Conservation (phyloP, 805 yeast genomes). For the Spathaspora gorwiae region DNA sequence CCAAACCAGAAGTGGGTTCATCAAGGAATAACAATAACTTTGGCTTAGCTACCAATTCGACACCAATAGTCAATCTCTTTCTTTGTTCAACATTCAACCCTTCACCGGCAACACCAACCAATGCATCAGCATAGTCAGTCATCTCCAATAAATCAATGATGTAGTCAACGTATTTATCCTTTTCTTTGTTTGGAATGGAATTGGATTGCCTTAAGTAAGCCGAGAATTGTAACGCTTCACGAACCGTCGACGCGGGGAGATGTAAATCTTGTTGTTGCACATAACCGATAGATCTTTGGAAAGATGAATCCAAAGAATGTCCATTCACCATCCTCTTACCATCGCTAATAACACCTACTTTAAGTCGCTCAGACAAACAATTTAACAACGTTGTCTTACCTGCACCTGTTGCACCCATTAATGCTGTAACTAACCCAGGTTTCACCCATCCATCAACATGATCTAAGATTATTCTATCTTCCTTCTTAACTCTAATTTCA, state of each 20-base stretch:
- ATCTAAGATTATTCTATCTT: conserved; percentile 32
- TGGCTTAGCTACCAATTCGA: conserved; percentile 36
- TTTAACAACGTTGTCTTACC: conserved; percentile 76
- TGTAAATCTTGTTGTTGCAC: conserved; percentile 80
- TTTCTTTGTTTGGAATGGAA: conserved; percentile 50
- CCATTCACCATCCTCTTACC: conserved; percentile 63
- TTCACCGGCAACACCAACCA: conserved; percentile 70
- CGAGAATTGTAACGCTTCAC: conserved; percentile 67
- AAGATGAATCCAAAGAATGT: conserved; percentile 53
- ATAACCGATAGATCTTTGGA: conserved; percentile 74
- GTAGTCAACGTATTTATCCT: conserved; percentile 62
- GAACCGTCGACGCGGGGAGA: conserved; percentile 62
- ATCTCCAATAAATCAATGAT: conserved; percentile 63
- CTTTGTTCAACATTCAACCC: conserved; percentile 40
- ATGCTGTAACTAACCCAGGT: conserved; percentile 79
- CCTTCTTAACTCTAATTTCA: conserved; percentile 29
- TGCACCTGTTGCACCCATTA: conserved; percentile 85
- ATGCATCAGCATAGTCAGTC: conserved; percentile 66
- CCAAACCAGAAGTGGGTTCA: conserved; percentile 39
- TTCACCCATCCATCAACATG: conserved; percentile 59
- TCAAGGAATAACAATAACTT: conserved; percentile 29
- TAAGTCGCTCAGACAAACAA: conserved; percentile 68
- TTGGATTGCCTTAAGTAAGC: conserved; percentile 71
- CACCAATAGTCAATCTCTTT: conserved; percentile 32
- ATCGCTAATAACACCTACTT: conserved; percentile 61